Percentiles rank a stretch among this genome's conserved stretches.
Conservation (phyloP, 129 eudicot genomes). For the Lactuca sativa region DNA sequence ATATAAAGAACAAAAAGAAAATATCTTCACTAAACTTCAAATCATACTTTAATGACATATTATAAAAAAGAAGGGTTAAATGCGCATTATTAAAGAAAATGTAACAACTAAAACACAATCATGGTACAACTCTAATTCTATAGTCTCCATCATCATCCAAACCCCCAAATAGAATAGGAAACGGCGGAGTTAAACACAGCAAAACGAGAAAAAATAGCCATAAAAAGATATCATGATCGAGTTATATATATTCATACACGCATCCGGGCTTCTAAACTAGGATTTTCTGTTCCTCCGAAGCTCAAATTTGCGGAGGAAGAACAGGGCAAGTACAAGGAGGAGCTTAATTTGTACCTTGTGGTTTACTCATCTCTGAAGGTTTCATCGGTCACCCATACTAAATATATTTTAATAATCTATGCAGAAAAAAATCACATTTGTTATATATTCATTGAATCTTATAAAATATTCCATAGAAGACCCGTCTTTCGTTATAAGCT, state of each 20-base stretch:
- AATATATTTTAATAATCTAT: conserved; percentile 12
- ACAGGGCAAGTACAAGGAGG: conserved; percentile 12
- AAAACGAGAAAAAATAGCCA: not conserved
- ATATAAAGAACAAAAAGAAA: too few species aligned
- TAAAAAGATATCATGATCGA: conserved; percentile 13
- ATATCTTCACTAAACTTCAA: not conserved
- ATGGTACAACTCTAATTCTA: not conserved
- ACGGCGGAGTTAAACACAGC: conserved; percentile 16
- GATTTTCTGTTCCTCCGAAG: conserved; percentile 24
- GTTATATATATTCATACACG: not conserved
- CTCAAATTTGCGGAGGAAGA: conserved; percentile 20
- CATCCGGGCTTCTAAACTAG: not conserved
- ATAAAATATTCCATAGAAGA: conserved; percentile 22
- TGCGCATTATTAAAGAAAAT: not conserved
- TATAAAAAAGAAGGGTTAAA: too few species aligned
- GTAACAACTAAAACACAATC: conserved; percentile 18
- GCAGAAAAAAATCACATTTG: conserved; percentile 5
- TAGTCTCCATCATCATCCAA: conserved; percentile 31
- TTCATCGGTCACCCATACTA: conserved; percentile 26
- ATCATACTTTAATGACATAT: not conserved
- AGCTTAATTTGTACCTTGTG: conserved; percentile 32
- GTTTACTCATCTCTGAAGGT: conserved; percentile 30
- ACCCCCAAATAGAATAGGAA: conserved; percentile 7
- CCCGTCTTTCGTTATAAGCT: conserved; percentile 40
- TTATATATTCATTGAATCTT: conserved; percentile 19